Evolutionary conservation across 495 filamentous ascomycete species (phyloP), one percentile per base, ranked within the genome.

Genomic region (Oidiodendron maius): DNA sequence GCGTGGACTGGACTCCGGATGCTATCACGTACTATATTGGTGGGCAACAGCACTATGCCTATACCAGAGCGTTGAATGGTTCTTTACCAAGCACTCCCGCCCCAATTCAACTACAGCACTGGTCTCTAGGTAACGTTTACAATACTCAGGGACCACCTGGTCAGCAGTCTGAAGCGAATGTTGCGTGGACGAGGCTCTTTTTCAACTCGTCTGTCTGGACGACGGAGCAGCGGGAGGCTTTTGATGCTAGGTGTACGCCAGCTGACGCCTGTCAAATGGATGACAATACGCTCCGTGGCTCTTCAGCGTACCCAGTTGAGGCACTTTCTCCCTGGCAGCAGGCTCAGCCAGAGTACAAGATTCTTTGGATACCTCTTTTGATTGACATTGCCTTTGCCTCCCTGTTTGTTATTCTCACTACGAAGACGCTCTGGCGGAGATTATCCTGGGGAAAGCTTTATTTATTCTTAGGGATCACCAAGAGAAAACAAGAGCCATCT

Each of bases 151-250:
- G 68, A 24, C 68, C 68, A 10, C 68, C 68, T 1, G 28, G 12
- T 20, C 46, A 56, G 18, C 35, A 12, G 11, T 53, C 67, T 11
- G 39, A 44, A 3, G 67, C 66, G 9, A 61, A 60, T 46, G 40
- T 71, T 18, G 64, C 56, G n/a, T 71, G 64, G 62, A 58, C 59
- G 9, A 58, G 67, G 20, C 35, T 63, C 28, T 71, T 69, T 50
- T 71, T 71, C 64, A 71, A 71, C 40, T 64, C 65, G 9, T 67
- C 68, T 17, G 23, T 52, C 11, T 60, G 53, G 56, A 64, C 48
- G 9, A 44, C 59, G 12, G 40, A 51, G 8, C 45, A 49, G 17
- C 58, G 57, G n/a, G 41, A 44, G 18, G 51, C 51, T 9, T 64
- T 60, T 52, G 55, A 53, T 13, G 36, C 45, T 3, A 47, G 53